Evolutionary conservation across 345 rosid genomes (phyloP).

Genomic region (Camelina laxa): DNA sequence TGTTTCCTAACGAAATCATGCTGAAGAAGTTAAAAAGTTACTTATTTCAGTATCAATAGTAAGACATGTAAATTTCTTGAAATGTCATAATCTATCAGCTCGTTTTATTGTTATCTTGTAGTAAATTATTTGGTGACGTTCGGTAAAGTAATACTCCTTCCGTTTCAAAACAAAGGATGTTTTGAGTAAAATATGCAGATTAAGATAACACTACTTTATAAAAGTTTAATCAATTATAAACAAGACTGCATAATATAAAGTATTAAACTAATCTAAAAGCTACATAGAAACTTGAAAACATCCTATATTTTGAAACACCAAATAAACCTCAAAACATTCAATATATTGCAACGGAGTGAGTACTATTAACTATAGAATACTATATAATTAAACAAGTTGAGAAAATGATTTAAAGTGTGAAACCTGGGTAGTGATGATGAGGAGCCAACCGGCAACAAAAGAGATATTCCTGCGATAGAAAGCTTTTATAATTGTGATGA

Average conservation of each 20-base stretch:
- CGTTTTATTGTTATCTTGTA: neutral
- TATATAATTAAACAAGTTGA: neutral
- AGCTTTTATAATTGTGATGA: conserved; percentile 73
- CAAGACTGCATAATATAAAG: no score
- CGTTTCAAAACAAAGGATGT: no score
- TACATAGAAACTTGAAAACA: no score
- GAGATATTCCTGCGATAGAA: conserved; percentile 67
- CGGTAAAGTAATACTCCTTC: neutral
- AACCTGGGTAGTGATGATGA: no score
- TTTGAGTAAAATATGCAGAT: no score
- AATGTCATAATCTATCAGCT: neutral
- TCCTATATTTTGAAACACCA: no score
- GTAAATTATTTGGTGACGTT: neutral
- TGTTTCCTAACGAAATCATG: neutral
- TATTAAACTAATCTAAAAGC: no score
- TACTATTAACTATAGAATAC: neutral
- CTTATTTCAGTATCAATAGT: neutral
- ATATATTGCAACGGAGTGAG: no score
- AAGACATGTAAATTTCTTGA: neutral
- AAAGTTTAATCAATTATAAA: no score
- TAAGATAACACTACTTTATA: no score
- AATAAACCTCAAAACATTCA: no score
- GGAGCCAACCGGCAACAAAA: conserved; percentile 52
- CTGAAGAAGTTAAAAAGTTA: neutral
- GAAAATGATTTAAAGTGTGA: neutral